phyloP scores from a whole-genome alignment of 768 basidiomycete genomes.

The Sporobolomyces roseus region DNA sequence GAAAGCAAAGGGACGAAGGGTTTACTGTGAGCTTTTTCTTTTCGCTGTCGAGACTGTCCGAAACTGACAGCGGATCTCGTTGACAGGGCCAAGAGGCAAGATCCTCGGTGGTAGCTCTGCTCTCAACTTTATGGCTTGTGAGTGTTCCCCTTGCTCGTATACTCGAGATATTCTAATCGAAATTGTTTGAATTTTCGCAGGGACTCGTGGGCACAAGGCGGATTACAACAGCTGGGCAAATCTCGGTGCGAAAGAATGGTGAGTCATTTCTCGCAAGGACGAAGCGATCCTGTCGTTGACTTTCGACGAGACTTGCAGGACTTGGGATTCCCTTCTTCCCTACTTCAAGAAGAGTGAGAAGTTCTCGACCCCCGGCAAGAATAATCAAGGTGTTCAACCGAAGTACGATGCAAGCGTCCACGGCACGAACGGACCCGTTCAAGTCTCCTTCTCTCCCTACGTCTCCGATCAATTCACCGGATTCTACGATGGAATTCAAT shows the following conservation, averaged over 20 bases:
- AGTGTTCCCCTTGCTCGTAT: background rate
- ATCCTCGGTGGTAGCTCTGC: constrained; percentile 21
- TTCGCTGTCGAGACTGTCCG: too few species aligned
- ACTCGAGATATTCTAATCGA: background rate
- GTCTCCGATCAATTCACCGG: constrained; percentile 21
- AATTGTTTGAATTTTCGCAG: background rate
- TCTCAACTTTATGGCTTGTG: constrained; percentile 30
- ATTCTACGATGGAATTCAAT: constrained; percentile 13
- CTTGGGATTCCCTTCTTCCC: constrained; percentile 7
- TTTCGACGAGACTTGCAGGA: background rate
- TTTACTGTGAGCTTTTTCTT: too few species aligned
- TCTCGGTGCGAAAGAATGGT: constrained; percentile 19
- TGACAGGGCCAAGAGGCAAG: constrained; percentile 29
- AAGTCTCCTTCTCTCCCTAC: constrained; percentile 17
- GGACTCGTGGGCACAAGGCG: constrained; percentile 19
- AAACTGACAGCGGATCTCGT: too few species aligned
- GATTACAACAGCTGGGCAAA: constrained; percentile 11
- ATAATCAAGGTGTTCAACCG: constrained; percentile 11
- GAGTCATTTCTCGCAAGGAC: background rate
- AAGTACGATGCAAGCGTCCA: constrained; percentile 5
- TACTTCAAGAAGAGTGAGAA: constrained; percentile 25
- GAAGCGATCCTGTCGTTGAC: background rate
- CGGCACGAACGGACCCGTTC: background rate
- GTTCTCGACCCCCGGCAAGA: constrained; percentile 6
- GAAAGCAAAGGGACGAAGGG: background rate